These are phyloP conservation scores for Zhuliangozyma parablackwelliae DNA, from an alignment of 1,139 yeast genomes.

Conservation along the genomic window DNA sequence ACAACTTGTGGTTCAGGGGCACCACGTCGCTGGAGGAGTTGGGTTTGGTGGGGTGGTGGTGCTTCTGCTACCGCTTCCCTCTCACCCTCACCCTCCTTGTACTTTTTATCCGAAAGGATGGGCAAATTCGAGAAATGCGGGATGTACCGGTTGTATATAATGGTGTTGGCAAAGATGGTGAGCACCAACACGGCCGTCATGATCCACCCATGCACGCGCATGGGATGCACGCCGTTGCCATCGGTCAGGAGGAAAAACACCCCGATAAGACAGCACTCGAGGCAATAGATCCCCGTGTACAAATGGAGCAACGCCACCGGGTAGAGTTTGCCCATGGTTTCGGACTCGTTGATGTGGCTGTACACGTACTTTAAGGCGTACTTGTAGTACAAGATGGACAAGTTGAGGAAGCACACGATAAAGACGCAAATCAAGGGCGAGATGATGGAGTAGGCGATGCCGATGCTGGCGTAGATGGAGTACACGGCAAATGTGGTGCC, in stretches of 20 bases:
- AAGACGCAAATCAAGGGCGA: constrained; percentile 73
- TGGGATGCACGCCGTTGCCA: constrained; percentile 28
- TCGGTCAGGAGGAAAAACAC: constrained; percentile 59
- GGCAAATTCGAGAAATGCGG: constrained; percentile 29
- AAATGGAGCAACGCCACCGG: constrained; percentile 73
- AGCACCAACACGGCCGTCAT: constrained; percentile 41
- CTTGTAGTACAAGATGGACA: constrained; percentile 63
- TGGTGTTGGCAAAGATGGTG: constrained; percentile 31
- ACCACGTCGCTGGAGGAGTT: constrained; percentile 4
- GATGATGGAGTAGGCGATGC: constrained; percentile 68
- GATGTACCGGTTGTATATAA: constrained; percentile 25
- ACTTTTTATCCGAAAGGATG: constrained; percentile 18
- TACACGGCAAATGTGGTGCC: constrained; percentile 75
- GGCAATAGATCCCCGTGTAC: constrained; percentile 73
- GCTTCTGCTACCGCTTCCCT: neutral
- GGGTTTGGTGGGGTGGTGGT: neutral
- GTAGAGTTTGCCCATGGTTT: constrained; percentile 66
- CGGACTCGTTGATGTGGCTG: constrained; percentile 47
- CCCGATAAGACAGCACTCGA: constrained; percentile 76
- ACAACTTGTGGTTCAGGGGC: constrained; percentile 17
- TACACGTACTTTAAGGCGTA: constrained; percentile 59
- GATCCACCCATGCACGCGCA: constrained; percentile 39
- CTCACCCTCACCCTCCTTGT: constrained; percentile 1
- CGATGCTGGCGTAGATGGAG: constrained; percentile 73
- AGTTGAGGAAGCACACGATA: constrained; percentile 51